Conservation (phyloP, 176 grass and related monocot species). For the Luzula sylvatica region DNA sequence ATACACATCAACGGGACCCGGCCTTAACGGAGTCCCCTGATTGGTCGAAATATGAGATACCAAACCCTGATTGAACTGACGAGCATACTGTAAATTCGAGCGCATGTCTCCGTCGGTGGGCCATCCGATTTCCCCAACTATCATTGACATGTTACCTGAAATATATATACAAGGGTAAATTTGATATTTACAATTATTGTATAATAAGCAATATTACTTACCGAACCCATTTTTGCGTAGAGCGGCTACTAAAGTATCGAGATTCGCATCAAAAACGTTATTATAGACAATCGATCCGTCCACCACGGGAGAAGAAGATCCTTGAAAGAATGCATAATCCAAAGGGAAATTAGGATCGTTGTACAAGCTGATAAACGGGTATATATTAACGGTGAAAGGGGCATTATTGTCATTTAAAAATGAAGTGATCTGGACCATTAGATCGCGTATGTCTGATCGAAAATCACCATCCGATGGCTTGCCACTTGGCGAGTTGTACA, state of each 20-base stretch:
- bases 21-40: constrained; percentile 57
- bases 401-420: constrained; percentile 55
- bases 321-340: constrained; percentile 86
- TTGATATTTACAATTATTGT: no score
- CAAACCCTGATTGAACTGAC: constrained; percentile 68
- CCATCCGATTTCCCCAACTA: constrained; percentile 75
- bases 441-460: constrained; percentile 53
- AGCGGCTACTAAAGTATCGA: constrained; percentile 61
- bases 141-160: constrained; percentile 42
- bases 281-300: constrained; percentile 55
- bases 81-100: constrained; percentile 41
- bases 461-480: constrained; percentile 75
- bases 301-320: constrained; percentile 28
- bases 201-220: background rate
- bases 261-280: constrained; percentile 78
- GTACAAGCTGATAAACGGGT: constrained; percentile 85
- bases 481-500: constrained; percentile 42
- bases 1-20: constrained; percentile 59
- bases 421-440: constrained; percentile 46
- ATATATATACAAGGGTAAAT: background rate
- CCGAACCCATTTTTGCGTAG: constrained; percentile 54
- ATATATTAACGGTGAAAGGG: constrained; percentile 65
- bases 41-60: constrained; percentile 29
- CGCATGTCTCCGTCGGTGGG: constrained; percentile 63
- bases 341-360: constrained; percentile 60